Base-by-base conservation (phyloP, 495 filamentous ascomycete species). In the Trichoderma orchidacearum region DNA sequence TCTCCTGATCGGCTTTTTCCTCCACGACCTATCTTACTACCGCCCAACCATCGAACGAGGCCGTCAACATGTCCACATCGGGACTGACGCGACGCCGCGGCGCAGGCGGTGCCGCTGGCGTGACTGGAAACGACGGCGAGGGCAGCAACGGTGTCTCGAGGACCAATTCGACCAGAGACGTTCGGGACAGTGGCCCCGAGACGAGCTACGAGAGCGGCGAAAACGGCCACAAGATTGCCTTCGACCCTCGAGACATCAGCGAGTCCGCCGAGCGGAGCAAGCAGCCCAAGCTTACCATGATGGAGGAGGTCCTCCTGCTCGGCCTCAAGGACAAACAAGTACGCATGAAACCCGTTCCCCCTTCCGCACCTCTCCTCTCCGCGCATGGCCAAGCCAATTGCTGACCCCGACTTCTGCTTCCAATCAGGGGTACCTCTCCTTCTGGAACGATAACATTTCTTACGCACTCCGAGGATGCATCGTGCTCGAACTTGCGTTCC, bases 401-500 rank as follows among this genome's bases (percentile, higher is more conserved):
- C 53, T 58, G 52, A 21, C 32, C 55, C 31, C 23, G n/a, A 31
- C 48, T 36, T n/a, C n/a, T n/a, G n/a, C 51, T 23, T 30, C 13
- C 34, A 7, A 55, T 34, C 63, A 95, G 89, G 93, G 93, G 60
- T 96, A 97, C 70, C 83, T 97, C 58, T 97, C 94, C 7, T 97
- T 97, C 73, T 98, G 93, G 93, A 98, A 98, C 68, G 93, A 98
- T 71, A 97, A 98, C 71, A 98, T 98, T 58, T 96, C 90, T 29
- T 98, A 98, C 70, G 93, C 93, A 57, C 76, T 98, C 59, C 85
- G 93, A 66, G 93, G 93, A 62, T 98, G 93, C 70, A 97, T 98
- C 66, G 94, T 98, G 59, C 88, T 96, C 64, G 93, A 98, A 67
- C 76, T 98, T 58, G 93, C 93, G 56, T 93, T 98, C 72, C 80